phyloP scores from a whole-genome alignment of 768 basidiomycete species.

The Pholiota molesta region DNA sequence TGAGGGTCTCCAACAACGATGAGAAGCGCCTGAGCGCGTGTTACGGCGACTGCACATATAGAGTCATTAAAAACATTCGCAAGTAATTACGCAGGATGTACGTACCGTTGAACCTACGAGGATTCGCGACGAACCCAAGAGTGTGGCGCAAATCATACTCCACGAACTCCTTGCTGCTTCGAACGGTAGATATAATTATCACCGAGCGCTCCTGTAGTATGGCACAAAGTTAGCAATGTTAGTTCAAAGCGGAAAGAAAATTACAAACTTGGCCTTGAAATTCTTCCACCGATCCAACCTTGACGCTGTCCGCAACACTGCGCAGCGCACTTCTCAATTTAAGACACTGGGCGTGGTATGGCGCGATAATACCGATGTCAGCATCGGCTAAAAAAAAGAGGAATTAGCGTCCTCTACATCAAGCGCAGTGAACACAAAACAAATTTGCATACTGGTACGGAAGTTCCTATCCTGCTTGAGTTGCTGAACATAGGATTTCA shows the following conservation, averaged over 20 bases:
- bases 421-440: background rate
- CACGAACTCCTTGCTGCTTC: slow-evolving; percentile 56
- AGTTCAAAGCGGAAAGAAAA: background rate
- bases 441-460: slow-evolving; percentile 42
- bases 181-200: slow-evolving; percentile 61
- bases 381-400: slow-evolving; percentile 38
- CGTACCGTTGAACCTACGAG: slow-evolving; percentile 62
- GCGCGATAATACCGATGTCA: slow-evolving; percentile 64
- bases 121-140: slow-evolving; percentile 61
- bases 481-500: slow-evolving; percentile 50
- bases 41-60: slow-evolving; percentile 53
- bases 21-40: slow-evolving; percentile 61
- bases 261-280: slow-evolving; percentile 61
- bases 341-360: slow-evolving; percentile 62
- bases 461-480: slow-evolving; percentile 36
- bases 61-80: background rate
- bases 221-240: too few species aligned
- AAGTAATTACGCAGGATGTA: background rate
- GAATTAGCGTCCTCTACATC: background rate
- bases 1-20: slow-evolving; percentile 62
- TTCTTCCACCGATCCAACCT: slow-evolving; percentile 68
- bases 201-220: slow-evolving; percentile 50
- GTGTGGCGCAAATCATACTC: slow-evolving; percentile 58
- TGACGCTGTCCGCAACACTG: slow-evolving; percentile 41
- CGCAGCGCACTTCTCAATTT: slow-evolving; percentile 47